Evolutionary conservation across 2,329 filamentous ascomycete genomes (phyloP).

Genomic region (Parafenestella ontariensis): DNA sequence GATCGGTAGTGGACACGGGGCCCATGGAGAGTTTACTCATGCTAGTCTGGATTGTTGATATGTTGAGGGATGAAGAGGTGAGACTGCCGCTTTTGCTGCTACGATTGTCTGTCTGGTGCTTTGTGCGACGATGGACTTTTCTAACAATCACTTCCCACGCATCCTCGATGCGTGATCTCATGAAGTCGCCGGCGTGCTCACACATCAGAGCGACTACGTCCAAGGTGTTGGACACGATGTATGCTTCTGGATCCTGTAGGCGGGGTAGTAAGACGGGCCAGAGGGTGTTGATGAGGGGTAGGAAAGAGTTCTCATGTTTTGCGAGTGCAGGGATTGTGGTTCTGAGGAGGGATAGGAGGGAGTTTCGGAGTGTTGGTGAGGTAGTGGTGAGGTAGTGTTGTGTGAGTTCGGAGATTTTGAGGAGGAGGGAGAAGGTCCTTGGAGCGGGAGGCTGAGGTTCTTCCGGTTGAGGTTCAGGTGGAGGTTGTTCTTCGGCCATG

Average conservation of each 20-base stretch:
- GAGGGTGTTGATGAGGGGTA: constrained; percentile 87
- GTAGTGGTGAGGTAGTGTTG: constrained; percentile 91
- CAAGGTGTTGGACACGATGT: constrained; percentile 74
- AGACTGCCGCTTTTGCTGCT: neutral
- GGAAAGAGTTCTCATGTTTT: constrained; percentile 78
- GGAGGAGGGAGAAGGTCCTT: constrained; percentile 80
- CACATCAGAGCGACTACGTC: constrained; percentile 74
- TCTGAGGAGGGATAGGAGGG: constrained; percentile 77
- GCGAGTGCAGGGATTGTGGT: constrained; percentile 76
- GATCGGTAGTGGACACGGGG: neutral
- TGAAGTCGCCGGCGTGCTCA: constrained; percentile 77
- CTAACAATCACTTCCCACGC: constrained; percentile 70
- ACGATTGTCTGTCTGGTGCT: constrained; percentile 10
- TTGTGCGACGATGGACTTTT: constrained; percentile 35
- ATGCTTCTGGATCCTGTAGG: constrained; percentile 70
- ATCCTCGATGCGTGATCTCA: constrained; percentile 74
- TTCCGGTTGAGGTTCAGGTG: constrained; percentile 28
- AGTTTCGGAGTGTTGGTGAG: constrained; percentile 77
- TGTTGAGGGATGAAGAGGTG: constrained; percentile 2
- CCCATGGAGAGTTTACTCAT: constrained; percentile 10
- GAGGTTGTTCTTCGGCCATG: constrained; percentile 39
- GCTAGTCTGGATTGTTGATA: constrained; percentile 7
- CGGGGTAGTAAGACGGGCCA: constrained; percentile 83
- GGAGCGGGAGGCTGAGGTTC: constrained; percentile 70
- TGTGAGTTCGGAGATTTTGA: constrained; percentile 81